Base-by-base conservation (phyloP, 352 stramenopile genomes). In the Phytophthora multivora region DNA sequence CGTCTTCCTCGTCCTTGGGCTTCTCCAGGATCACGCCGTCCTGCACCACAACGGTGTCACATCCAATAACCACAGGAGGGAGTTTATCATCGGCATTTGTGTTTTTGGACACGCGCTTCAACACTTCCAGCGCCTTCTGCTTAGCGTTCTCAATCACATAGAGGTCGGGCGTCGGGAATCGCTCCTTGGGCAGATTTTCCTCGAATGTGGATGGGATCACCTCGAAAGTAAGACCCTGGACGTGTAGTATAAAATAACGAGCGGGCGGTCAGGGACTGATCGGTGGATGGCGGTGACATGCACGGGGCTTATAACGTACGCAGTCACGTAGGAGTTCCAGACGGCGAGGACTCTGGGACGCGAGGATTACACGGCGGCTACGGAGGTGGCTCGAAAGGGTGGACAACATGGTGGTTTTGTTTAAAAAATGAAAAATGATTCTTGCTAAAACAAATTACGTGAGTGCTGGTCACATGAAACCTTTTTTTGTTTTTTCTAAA, bases 21-120 rank as follows among this genome's bases (percentile, higher is more conserved):
- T 98, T 98, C 56, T 98, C 91, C 15, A 98, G 71, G 48, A 98
- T 97, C 36, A 73, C 67, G 36, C 84, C 89, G 16, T 94, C 73
- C 35, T 88, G 64, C 51, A 96, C 89, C 12, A 98, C 91, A 23
- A 97, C 86, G 1, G 89, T 97, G 62, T 97, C 89, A 60, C 89
- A 97, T 40, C 86, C 89, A 38, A 96, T 93, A 2, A 96, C 71
- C 9, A 96, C 42, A 35, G 74, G 59, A 0, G 68, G 63, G 1
- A 21, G 39, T 4, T 62, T 33, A 19, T 46, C 45, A 21, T 25
- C 48, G 5, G 2, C 25, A 21, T 70, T 16, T 3, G 57, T 21
- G 3, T 51, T 48, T 25, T 58, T 60, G 4, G 54, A 69, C 15
- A 80, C 53, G n/a, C 83, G 76, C 13, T 75, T 49, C 19, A 88